Base-by-base conservation (phyloP, 192 early-diverging fungal species). In the Gorgonomyces haynaldii region DNA sequence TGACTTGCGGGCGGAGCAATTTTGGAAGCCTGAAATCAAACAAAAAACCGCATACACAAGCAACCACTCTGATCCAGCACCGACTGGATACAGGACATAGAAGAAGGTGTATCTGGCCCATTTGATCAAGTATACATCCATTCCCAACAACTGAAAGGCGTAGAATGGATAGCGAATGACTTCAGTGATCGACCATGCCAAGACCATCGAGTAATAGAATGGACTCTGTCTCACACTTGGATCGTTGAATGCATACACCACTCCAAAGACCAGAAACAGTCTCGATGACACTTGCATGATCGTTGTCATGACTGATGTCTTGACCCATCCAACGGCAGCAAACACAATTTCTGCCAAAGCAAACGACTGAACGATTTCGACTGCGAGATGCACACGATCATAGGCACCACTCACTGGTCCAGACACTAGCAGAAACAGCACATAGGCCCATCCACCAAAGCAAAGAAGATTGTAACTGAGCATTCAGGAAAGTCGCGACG, bases 71-170 rank as follows among this genome's bases (percentile, higher is more conserved):
- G 81, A 81, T 37, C 72, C 67, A 23, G 90, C 90, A 42, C 94
- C 94, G 9, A 82, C 43, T 21, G 94, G 94, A 61, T 98, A 98
- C 24, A 98, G 70, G 19, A 91, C 65, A 52, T 78, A 88, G 70
- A 98, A 98, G 60, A 93, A 86, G 44, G 82, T 92, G 67, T 98
- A 98, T 52, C 94, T 81, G 54, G 51, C 69, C 82, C 84, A 91
- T 15, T 70, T 50, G 20, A 88, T 50, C 28, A 61, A 54, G 4
- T 37, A 52, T 9, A 79, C 76, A 5, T 81, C 74, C 24, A 64
- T 56, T 23, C 75, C 74, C 4, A 84, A 43, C 35, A 92, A 65
- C 47, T 79, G 77, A 37, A 85, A 58, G 4, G 75, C 76, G 64
- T 96, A 98, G 72, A 82, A 92, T n/a, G 79, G 64, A 63, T 98